These are phyloP conservation scores for Vigna radiata DNA, from an alignment of 306 rosid genomes.

Conservation along the genomic window DNA sequence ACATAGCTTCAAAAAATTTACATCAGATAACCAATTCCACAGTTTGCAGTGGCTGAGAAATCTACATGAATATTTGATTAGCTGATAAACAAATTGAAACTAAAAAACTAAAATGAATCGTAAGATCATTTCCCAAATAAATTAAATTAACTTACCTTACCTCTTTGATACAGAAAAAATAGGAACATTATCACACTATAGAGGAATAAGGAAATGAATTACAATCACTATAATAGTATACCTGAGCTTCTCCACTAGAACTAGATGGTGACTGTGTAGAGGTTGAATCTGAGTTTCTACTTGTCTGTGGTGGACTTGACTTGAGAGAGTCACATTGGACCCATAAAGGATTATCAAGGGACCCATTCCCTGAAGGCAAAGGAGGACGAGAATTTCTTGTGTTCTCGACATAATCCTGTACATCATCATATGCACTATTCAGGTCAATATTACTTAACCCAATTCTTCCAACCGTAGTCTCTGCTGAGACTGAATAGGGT, in stretches of 20 bases:
- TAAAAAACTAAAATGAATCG: background rate
- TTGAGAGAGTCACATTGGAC: constrained; percentile 53
- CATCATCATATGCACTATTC: constrained; percentile 63
- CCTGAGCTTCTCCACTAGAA: constrained; percentile 84
- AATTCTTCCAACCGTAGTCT: constrained; percentile 49
- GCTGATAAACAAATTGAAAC: background rate
- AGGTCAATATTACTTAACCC: constrained; percentile 66
- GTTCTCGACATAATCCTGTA: constrained; percentile 55
- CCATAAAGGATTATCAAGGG: constrained; percentile 50
- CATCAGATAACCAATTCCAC: background rate
- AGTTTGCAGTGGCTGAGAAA: background rate
- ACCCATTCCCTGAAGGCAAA: constrained; percentile 44
- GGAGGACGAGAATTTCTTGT: constrained; percentile 47
- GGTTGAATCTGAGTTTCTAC: constrained; percentile 75
- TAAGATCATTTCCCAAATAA: background rate
- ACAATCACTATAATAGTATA: constrained; percentile 40
- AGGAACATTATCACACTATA: constrained; percentile 5
- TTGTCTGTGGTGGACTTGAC: constrained; percentile 73
- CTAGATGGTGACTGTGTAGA: constrained; percentile 75
- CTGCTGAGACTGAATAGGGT: constrained; percentile 48
- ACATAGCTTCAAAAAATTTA: background rate
- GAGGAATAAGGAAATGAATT: constrained; percentile 34
- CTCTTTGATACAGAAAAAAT: constrained; percentile 7
- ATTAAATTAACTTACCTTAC: constrained; percentile 17
- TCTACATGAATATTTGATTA: background rate